phyloP scores from a whole-genome alignment of 2,329 filamentous ascomycete genomes.

The Fusarium chaquense region DNA sequence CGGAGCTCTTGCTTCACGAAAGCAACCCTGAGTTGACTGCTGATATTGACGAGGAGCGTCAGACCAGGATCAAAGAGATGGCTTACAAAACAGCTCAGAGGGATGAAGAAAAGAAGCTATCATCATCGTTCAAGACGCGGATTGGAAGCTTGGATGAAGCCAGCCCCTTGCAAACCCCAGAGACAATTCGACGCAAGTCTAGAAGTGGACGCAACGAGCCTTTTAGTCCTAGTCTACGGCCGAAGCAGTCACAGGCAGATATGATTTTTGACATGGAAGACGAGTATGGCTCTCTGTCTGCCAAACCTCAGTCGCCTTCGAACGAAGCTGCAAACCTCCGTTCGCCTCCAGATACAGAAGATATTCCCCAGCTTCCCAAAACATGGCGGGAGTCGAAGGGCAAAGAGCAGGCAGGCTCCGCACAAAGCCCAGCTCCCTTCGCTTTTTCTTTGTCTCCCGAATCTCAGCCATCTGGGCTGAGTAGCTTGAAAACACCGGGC shows the following conservation, averaged over 20 bases:
- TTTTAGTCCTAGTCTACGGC: constrained; percentile 74
- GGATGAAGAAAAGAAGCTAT: constrained; percentile 73
- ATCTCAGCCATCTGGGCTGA: constrained; percentile 18
- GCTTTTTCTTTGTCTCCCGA: constrained; percentile 41
- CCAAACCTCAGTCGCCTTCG: constrained; percentile 48
- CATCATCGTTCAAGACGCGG: constrained; percentile 70
- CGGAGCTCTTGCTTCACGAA: constrained; percentile 74
- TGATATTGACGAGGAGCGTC: constrained; percentile 76
- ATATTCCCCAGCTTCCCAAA: constrained; percentile 49
- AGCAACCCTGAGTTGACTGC: constrained; percentile 71
- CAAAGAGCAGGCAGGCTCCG: constrained; percentile 37
- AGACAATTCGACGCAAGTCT: constrained; percentile 61
- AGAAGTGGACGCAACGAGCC: constrained; percentile 65
- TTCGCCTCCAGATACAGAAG: constrained; percentile 45
- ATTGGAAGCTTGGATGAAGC: constrained; percentile 75
- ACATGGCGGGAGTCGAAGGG: constrained; percentile 50
- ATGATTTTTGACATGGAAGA: constrained; percentile 97
- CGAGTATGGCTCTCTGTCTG: constrained; percentile 60
- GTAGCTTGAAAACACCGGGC: constrained; percentile 5
- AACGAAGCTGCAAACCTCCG: constrained; percentile 34
- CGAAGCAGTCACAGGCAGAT: constrained; percentile 77
- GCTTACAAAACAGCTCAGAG: constrained; percentile 72
- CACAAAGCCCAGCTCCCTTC: constrained; percentile 26
- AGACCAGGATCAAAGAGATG: constrained; percentile 80
- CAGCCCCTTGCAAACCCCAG: constrained; percentile 55